Base-by-base conservation (phyloP, 2,329 filamentous ascomycete genomes). In the Blumeria graminis region DNA sequence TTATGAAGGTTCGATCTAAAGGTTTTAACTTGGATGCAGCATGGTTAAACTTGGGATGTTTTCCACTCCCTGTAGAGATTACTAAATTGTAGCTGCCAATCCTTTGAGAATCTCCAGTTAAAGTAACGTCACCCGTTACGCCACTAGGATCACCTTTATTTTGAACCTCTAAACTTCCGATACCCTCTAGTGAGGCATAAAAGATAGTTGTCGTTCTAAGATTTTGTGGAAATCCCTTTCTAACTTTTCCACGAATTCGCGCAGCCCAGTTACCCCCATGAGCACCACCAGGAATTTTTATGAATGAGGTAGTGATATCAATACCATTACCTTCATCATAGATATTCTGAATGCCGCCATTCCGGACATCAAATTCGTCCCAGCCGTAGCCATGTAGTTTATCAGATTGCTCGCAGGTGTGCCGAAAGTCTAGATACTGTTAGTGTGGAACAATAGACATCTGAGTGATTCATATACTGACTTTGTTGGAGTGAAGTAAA, bases 381-480 rank as follows among this genome's bases (percentile, higher is more conserved):
- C 92, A 98, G 60, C 92, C 92, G 68, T 98, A 98, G 57, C 90
- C 90, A 52, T 80, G 84, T 76, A 98, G 94, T 61, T 84, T 84
- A 67, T 93, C 87, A 68, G 92, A 79, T 68, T 98, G 92, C 69
- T 96, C 92, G 70, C 92, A 98, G 0, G 92, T 95, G 68, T 94
- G 88, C 61, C 92, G 81, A 64, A 95, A 84, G 63, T 82, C 86
- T 92, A 66, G 32, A 56, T n/a, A 3, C 33, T 10, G 50, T 57
- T 64, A 58, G 64, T 59, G 54, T 39, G 16, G 16, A 39, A 33
- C 18, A 53, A 33, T 35, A 35, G 35, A 16, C 0, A 53, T 22
- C 14, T 22, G 32, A 41, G 38, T 16, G 22, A 11, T 32, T 8
- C 22, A 45, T n/a, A 55, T 58, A 71, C 82, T 63, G 71, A 92